Base-by-base conservation (phyloP, 192 early-diverging fungal species). In the Mortierella alpina region DNA sequence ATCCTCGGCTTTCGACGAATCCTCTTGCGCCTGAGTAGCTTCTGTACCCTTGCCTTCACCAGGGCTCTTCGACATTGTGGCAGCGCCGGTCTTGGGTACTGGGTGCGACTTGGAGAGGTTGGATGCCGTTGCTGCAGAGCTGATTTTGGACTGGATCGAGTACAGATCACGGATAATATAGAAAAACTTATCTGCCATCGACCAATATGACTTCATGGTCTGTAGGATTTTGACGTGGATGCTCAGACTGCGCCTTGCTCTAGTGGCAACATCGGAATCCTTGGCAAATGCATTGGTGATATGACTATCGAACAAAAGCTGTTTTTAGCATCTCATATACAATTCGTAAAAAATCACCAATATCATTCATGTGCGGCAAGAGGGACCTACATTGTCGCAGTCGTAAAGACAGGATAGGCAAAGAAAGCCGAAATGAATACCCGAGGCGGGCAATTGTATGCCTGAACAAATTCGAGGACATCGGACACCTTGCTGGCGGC, bases 91-190 rank as follows among this genome's bases (percentile, higher is more conserved):
- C 40, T 18, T 51, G 39, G 15, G 13, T 59, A 57, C 20, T 22
- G 40, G 45, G 44, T 7, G 52, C 31, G 3, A 10, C 47, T 11
- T 11, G 31, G 57, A 31, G 22, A 59, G 2, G 23, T 18, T 22
- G 50, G 55, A 6, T 11, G 45, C 41, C 50, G 58, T 57, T 12
- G 67, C 61, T 6, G 74, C 69, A 0, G 74, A 80, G 49, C 69
- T 80, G 50, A 80, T 80, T 44, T 80, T 80, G 58, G 77, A 80
- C 55, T 88, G 85, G 17, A 88, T 84, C 3, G 86, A 79, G 57
- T 85, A 88, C 22, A 88, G 70, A 71, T 87, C 86, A 14, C 86
- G 84, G 17, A 85, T 84, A 60, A 87, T 87, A 50, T 85, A 85
- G 56, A 82, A 87, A 14, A 88, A 79, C 58, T 86, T 89, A 45